Evolutionary conservation across 1,284 basidiomycete genomes (phyloP).

Genomic region (Malassezia slooffiae): DNA sequence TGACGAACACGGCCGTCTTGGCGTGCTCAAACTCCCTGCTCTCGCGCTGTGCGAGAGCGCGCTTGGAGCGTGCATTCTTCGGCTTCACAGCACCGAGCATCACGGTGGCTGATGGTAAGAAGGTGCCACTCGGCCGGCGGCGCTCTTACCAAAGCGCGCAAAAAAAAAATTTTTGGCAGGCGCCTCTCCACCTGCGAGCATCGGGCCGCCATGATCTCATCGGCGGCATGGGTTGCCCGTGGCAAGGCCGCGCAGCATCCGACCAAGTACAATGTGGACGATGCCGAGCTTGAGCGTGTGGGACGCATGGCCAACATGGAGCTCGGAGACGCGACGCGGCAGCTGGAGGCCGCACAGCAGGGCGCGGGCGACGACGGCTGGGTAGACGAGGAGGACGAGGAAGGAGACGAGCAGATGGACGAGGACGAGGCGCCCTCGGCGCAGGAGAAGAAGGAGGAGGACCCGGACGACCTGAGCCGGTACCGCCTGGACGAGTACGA

Average conservation of each 20-base stretch:
- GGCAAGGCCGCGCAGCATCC: slow-evolving; percentile 69
- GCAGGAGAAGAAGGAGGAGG: no score
- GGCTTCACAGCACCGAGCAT: slow-evolving; percentile 56
- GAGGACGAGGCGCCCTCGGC: slow-evolving; percentile 51
- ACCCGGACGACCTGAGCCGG: slow-evolving; percentile 68
- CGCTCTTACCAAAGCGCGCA: neutral
- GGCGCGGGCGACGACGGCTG: slow-evolving; percentile 21
- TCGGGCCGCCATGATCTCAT: slow-evolving; percentile 49
- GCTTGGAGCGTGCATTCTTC: slow-evolving; percentile 92
- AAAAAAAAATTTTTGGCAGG: slow-evolving; percentile 1
- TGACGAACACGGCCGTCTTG: slow-evolving; percentile 74
- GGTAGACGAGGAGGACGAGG: slow-evolving; percentile 51
- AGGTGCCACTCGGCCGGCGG: neutral
- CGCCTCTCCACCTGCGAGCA: slow-evolving; percentile 6
- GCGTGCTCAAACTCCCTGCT: slow-evolving; percentile 74
- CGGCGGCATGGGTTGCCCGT: slow-evolving; percentile 64
- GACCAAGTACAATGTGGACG: slow-evolving; percentile 78
- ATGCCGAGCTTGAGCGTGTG: slow-evolving; percentile 78
- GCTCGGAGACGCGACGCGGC: slow-evolving; percentile 72
- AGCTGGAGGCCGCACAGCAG: slow-evolving; percentile 55
- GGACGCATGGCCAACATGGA: slow-evolving; percentile 76
- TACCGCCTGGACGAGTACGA: slow-evolving; percentile 94
- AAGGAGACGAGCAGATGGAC: slow-evolving; percentile 50
- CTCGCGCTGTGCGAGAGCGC: slow-evolving; percentile 73
- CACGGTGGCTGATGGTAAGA: neutral